These are phyloP conservation scores for Xerocomellus amylosporus DNA, from an alignment of 768 basidiomycete genomes.

Conservation along the genomic window DNA sequence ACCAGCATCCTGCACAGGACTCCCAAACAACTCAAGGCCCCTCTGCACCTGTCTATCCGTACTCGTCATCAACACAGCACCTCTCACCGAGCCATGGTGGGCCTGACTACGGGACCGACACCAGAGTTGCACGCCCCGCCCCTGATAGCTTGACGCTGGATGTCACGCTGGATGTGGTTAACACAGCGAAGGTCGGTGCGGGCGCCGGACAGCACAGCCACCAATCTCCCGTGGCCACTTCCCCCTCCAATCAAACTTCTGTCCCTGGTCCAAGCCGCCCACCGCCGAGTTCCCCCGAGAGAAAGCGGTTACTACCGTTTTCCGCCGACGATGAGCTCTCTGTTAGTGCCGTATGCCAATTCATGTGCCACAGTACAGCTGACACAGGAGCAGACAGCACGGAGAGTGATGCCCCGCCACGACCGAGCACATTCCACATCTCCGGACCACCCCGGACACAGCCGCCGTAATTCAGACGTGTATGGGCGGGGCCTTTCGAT, in stretches of 20 bases:
- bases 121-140: not conserved
- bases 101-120: not conserved
- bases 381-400: slow-evolving; percentile 16
- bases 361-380: slow-evolving; percentile 13
- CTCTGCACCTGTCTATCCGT: not conserved
- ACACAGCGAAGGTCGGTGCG: slow-evolving; percentile 11
- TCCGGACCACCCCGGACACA: slow-evolving; percentile 1
- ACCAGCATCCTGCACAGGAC: not conserved
- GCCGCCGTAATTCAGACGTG: not conserved
- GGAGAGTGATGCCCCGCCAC: slow-evolving; percentile 20
- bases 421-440: slow-evolving; percentile 11
- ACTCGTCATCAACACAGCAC: not conserved
- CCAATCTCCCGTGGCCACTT: slow-evolving; percentile 15
- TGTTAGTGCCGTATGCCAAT: slow-evolving; percentile 12
- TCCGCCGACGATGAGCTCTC: slow-evolving; percentile 7
- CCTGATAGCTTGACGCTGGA: not conserved
- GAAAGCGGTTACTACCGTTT: slow-evolving; percentile 12
- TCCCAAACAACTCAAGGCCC: slow-evolving; percentile 1
- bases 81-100: not conserved
- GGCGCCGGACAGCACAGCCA: slow-evolving; percentile 18
- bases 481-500: slow-evolving; percentile 20
- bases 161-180: not conserved
- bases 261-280: slow-evolving; percentile 10
- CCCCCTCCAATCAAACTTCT: slow-evolving; percentile 3
- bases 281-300: slow-evolving; percentile 19